These are phyloP conservation scores for Boletales sp. DNA, from an alignment of 768 basidiomycete species.

Conservation along the genomic window DNA sequence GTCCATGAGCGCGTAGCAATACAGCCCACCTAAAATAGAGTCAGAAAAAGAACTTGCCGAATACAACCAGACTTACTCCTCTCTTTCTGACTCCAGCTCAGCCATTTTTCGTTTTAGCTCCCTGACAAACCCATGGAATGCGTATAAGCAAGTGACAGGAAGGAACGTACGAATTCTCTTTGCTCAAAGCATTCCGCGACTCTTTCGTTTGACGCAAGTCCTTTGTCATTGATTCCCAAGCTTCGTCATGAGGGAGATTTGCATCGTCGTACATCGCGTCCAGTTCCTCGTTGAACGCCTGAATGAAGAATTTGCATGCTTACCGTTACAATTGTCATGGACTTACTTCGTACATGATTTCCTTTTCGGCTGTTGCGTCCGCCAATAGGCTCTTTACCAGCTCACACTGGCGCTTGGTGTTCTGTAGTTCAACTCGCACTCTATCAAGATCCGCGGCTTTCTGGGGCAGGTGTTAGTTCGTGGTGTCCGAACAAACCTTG, in stretches of 20 bases:
- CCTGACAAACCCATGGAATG: slow-evolving; percentile 33
- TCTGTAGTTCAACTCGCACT: slow-evolving; percentile 61
- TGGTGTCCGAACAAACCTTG: neutral
- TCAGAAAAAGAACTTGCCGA: slow-evolving; percentile 6
- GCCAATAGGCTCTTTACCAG: slow-evolving; percentile 73
- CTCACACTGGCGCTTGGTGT: slow-evolving; percentile 69
- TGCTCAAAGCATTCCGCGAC: slow-evolving; percentile 62
- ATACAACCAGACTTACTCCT: slow-evolving; percentile 56
- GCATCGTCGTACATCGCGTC: slow-evolving; percentile 88
- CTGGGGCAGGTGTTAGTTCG: slow-evolving; percentile 32
- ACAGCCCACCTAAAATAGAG: slow-evolving; percentile 55
- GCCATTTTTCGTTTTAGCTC: slow-evolving; percentile 66
- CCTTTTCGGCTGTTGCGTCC: slow-evolving; percentile 82
- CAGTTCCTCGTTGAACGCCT: slow-evolving; percentile 95
- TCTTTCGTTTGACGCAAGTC: slow-evolving; percentile 78
- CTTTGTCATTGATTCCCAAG: slow-evolving; percentile 71
- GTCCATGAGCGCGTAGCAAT: slow-evolving; percentile 48
- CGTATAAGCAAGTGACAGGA: neutral
- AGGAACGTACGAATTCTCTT: slow-evolving; percentile 74
- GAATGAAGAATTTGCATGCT: neutral
- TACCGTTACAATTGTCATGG: neutral
- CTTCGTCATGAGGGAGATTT: slow-evolving; percentile 77
- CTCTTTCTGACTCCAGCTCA: slow-evolving; percentile 70
- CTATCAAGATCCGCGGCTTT: slow-evolving; percentile 62
- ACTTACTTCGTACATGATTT: slow-evolving; percentile 88